These are phyloP conservation scores for Sophora flavescens DNA, from an alignment of 306 rosid species.

Conservation along the genomic window DNA sequence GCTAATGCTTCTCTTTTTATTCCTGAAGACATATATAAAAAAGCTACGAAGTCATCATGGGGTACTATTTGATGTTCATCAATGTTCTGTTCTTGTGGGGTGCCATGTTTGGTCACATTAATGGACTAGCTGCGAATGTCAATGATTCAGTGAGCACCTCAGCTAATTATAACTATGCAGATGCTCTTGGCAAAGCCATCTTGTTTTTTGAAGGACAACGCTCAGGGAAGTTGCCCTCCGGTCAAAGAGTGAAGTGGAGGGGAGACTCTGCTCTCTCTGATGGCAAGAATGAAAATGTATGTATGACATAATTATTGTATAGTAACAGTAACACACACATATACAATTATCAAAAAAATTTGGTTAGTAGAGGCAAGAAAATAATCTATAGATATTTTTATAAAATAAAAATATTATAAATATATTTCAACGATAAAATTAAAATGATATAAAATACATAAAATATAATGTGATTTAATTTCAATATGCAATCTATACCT, in stretches of 20 bases:
- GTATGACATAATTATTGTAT: not conserved
- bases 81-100: constrained; percentile 48
- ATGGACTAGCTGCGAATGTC: constrained; percentile 46
- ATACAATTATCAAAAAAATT: too few species aligned
- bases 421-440: too few species aligned
- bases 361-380: too few species aligned
- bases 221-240: constrained; percentile 70
- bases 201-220: constrained; percentile 91
- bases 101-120: constrained; percentile 37
- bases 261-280: constrained; percentile 83
- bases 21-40: not conserved
- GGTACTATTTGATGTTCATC: constrained; percentile 34
- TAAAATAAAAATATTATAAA: too few species aligned
- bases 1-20: not conserved
- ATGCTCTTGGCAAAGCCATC: constrained; percentile 76
- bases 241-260: constrained; percentile 75
- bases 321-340: too few species aligned
- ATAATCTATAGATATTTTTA: too few species aligned
- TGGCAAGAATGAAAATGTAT: constrained; percentile 67
- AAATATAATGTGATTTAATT: too few species aligned
- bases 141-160: constrained; percentile 32
- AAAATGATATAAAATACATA: too few species aligned
- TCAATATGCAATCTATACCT: too few species aligned
- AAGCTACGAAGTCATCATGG: constrained; percentile 35
- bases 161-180: constrained; percentile 53